These are phyloP conservation scores for Oleoguttula mirabilis DNA, from an alignment of 495 filamentous ascomycete species.

Conservation along the genomic window DNA sequence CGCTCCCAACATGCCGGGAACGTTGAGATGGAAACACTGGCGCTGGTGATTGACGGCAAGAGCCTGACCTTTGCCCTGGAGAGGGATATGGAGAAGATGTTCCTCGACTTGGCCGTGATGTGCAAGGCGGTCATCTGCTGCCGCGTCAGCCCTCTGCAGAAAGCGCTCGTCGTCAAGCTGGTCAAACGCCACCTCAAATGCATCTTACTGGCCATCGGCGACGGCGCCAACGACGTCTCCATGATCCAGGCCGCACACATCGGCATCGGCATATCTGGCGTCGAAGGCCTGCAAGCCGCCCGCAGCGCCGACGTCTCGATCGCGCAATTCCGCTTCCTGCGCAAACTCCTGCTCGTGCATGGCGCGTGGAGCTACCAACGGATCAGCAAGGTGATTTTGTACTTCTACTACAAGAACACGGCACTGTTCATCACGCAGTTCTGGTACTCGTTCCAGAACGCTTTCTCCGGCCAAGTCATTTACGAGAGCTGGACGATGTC, in stretches of 20 bases:
- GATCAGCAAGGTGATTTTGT: conserved; percentile 89
- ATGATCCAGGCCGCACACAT: conserved; percentile 99
- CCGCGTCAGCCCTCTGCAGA: conserved; percentile 97
- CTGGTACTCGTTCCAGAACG: conserved; percentile 98
- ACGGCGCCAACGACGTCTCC: conserved; percentile 96
- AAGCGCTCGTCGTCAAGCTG: conserved; percentile 95
- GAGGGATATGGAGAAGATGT: conserved; percentile 83
- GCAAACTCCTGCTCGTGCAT: conserved; percentile 90
- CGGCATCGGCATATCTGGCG: conserved; percentile 92
- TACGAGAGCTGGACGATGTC: conserved; percentile 99
- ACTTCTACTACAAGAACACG: conserved; percentile 99
- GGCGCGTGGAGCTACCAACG: conserved; percentile 97
- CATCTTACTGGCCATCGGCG: conserved; percentile 88
- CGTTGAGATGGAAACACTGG: conserved; percentile 73
- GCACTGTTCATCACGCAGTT: conserved; percentile 98
- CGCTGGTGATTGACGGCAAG: conserved; percentile 93
- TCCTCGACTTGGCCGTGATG: conserved; percentile 84
- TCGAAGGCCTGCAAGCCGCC: conserved; percentile 97
- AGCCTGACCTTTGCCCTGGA: conserved; percentile 90
- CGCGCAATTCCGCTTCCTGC: conserved; percentile 89
- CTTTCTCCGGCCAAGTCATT: conserved; percentile 94
- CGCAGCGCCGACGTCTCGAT: conserved; percentile 93
- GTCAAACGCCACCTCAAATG: conserved; percentile 92
- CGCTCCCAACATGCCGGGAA: conserved; percentile 58
- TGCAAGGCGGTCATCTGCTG: conserved; percentile 99